phyloP scores from a whole-genome alignment of 352 stramenopile genomes.

The Globisporangium radiosum region DNA sequence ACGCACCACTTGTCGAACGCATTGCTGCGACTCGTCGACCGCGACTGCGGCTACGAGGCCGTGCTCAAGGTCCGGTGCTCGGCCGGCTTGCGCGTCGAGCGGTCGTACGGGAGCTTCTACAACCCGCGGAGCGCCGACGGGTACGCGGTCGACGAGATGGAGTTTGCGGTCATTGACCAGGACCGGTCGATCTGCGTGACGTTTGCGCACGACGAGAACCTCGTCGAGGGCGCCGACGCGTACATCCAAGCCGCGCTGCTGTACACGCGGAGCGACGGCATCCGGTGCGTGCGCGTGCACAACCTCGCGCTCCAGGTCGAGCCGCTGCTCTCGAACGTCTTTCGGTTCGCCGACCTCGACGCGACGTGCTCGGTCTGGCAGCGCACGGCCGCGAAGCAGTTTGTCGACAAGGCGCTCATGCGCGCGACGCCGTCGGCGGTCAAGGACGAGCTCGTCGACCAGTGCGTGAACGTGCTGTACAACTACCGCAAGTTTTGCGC shows the following conservation, averaged over 20 bases:
- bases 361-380: conserved; percentile 84
- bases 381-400: conserved; percentile 65
- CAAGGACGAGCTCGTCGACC: conserved; percentile 76
- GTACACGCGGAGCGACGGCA: conserved; percentile 80
- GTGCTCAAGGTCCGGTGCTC: conserved; percentile 88
- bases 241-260: conserved; percentile 88
- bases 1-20: conserved; percentile 69
- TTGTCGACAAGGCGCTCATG: conserved; percentile 80
- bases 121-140: conserved; percentile 47
- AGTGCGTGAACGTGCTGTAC: conserved; percentile 84
- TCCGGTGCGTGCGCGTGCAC: conserved; percentile 88
- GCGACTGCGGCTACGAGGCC: conserved; percentile 76
- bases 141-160: conserved; percentile 77
- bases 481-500: conserved; percentile 91
- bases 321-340: conserved; percentile 78
- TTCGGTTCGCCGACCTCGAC: conserved; percentile 85
- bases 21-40: conserved; percentile 64
- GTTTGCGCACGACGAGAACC: conserved; percentile 83
- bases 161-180: conserved; percentile 84
- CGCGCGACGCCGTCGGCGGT: conserved; percentile 62
- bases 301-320: conserved; percentile 82
- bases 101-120: conserved; percentile 83
- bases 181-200: conserved; percentile 82
- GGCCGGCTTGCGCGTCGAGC: conserved; percentile 73
- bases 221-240: conserved; percentile 63